These are phyloP conservation scores for Gynandropsis gynandra DNA, from an alignment of 345 rosid species.

Conservation along the genomic window DNA sequence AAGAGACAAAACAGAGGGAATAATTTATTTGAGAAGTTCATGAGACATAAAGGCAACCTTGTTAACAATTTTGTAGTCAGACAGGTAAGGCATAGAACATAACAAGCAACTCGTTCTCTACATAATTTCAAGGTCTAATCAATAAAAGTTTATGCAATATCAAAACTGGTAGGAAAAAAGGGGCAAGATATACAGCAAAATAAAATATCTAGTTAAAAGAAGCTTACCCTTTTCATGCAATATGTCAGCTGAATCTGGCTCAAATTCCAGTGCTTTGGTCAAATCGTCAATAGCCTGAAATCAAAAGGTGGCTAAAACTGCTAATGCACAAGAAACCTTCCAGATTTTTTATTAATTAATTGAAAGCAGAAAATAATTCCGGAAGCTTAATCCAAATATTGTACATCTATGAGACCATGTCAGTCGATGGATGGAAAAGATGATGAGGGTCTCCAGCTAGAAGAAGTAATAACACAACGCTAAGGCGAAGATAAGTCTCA, in stretches of 20 bases:
- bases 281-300: conserved; percentile 85
- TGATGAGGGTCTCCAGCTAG: neutral
- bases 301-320: conserved; percentile 19
- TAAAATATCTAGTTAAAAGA: conserved; percentile 13
- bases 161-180: conserved; percentile 6
- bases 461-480: conserved; percentile 7
- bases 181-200: conserved; percentile 5
- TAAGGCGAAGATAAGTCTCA: conserved; percentile 1
- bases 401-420: conserved; percentile 10
- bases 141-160: neutral
- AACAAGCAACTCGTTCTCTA: too few species aligned
- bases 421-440: conserved; percentile 9
- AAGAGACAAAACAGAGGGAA: too few species aligned
- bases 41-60: neutral
- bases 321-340: conserved; percentile 18
- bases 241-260: conserved; percentile 79
- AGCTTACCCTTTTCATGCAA: conserved; percentile 87
- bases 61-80: too few species aligned
- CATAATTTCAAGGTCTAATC: too few species aligned
- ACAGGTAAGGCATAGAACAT: too few species aligned
- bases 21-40: too few species aligned
- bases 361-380: conserved; percentile 14
- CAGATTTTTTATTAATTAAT: conserved; percentile 7
- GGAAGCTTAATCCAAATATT: conserved; percentile 10
- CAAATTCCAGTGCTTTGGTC: conserved; percentile 82